Base-by-base conservation (phyloP, 1,284 basidiomycete genomes). In the Naganishia albida region DNA sequence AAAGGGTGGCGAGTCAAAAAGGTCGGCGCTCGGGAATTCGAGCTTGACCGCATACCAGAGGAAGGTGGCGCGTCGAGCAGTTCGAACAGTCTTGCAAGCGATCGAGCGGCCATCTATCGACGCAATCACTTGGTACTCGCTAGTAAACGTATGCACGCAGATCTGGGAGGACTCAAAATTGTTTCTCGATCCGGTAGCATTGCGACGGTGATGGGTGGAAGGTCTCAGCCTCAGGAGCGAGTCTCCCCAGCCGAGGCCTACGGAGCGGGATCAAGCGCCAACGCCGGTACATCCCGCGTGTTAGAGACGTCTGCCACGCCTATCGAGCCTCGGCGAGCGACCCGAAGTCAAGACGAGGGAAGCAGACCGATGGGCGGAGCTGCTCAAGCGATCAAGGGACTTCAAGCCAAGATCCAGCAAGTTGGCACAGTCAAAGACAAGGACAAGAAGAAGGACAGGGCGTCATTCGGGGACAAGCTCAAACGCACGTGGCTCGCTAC, bases 121-220 rank as follows among this genome's bases (percentile, higher is more conserved):
- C 56, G 57, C 34, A 60, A 60, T 50, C 57, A 65, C 8, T 72
- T 70, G 56, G 64, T 72, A 8, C 71, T 80, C 10, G 67, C 76
- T 2, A 66, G 71, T 34, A 78, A 78, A 65, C 56, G 63, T 6
- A 68, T 70, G 6, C 78, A 80, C 65, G 67, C 70, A 30, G 76
- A 77, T 57, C 68, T 71, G n/a, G 78, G 78, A 6, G 78, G 78
- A 18, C 73, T 77, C 64, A 79, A 78, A 63, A 62, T 72, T 7
- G 50, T 39, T 8, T 60, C 46, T 40, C 34, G 44, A 18, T 34
- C 57, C 10, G 25, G n/a, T 2, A 60, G 46, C 25, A 42, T 50
- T 15, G 44, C 20, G 16, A 40, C 57, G 3, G n/a, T 25, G 40
- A 23, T 28, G 16, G 34, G 42, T 44, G 43, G 13, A 30, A 40